Base-by-base conservation (phyloP, 2,329 filamentous ascomycete species). In the Verticillium zaregamsianum region DNA sequence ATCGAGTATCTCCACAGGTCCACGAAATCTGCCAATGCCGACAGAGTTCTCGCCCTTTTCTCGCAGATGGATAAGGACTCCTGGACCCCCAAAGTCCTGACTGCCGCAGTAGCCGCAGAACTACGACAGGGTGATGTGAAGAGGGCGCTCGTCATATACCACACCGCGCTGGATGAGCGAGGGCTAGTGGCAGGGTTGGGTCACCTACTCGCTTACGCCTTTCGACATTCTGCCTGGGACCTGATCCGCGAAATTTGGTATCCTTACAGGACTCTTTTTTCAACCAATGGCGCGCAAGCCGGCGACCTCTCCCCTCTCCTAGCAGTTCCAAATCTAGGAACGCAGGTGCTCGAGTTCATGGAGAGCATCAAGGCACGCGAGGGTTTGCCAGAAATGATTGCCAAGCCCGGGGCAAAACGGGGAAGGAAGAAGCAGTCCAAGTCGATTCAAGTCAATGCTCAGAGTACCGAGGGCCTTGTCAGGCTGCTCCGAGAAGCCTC, bases 41-140 rank as follows among this genome's bases (percentile, higher is more conserved):
- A 74, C 67, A 77, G 81, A 61, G 74, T 82, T n/a, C 69, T 76
- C 4, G 73, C 79, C 3, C 63, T 85, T 2, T 82, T 84, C 58
- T 70, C 71, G 2, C 69, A 75, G 33, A 68, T 81, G 2, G 67
- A 73, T 0, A 39, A 66, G 2, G 65, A 72, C 0, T 61, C 70
- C 7, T 83, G 80, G 81, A 74, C 76, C 17, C 69, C 78, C 14
- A 67, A 72, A 3, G 61, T 76, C 4, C 73, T 83, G 3, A 67
- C 74, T 2, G 73, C 77, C 0, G 79, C 74, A 9, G 68, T 85
- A 5, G 68, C 74, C 11, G 74, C 81, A 3, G 73, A 79, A 33
- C 65, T 84, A 54, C 74, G 72, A 23, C 70, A 79, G 5, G 73
- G 77, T 15, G 74, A 81, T 33, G 59, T 70, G 5, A 17, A 68